Evolutionary conservation across 441 rosid genomes (phyloP), one percentile per base, ranked within the genome.

Genomic region (Eutrema salsugineum): DNA sequence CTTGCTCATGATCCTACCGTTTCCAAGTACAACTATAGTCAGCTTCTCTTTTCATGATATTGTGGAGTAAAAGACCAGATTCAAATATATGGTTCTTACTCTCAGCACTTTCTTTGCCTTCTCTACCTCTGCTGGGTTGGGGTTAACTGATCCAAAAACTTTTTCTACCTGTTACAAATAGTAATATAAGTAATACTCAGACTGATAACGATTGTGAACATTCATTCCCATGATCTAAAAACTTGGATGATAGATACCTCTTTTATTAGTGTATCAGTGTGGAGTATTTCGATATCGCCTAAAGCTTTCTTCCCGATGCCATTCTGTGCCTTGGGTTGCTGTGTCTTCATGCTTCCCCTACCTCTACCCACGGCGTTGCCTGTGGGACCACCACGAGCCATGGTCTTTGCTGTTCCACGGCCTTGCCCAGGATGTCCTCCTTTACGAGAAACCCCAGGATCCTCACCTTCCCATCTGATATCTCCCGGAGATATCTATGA

Each of bases 391-490:
- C 89, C 87, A 44, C 91, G 89, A 51, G 86, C 48, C 84, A 81
- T 64, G 35, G 91, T 53, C 80, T 96, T 93, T 80, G 88, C 81
- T 55, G 53, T 80, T 68, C 95, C 97, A 49, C 89, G 94, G 54
- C 91, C 97, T 66, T 85, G 91, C 67, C 97, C 94, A 42, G 97
- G 88, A 17, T 88, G 96, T 27, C 89, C 88, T 69, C 91, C 97
- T 86, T 84, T 85, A 61, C 86, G 87, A 65, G 88, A 77, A 69
- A 83, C 72, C 49, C 93, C 92, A 43, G 89, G 89, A 71, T 89
- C 97, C 49, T 88, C 97, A 61, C 80, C 87, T 65, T 90, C 97
- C 99, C 98, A 96, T 83, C 87, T 89, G 40, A 96, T 90, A 78
- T 93, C 99, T 79, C 87, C 91, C 10, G 93, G 81, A 65, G 97